Evolutionary conservation across 176 grass and related monocot genomes (phyloP).

Genomic region (Phoenix dactylifera): DNA sequence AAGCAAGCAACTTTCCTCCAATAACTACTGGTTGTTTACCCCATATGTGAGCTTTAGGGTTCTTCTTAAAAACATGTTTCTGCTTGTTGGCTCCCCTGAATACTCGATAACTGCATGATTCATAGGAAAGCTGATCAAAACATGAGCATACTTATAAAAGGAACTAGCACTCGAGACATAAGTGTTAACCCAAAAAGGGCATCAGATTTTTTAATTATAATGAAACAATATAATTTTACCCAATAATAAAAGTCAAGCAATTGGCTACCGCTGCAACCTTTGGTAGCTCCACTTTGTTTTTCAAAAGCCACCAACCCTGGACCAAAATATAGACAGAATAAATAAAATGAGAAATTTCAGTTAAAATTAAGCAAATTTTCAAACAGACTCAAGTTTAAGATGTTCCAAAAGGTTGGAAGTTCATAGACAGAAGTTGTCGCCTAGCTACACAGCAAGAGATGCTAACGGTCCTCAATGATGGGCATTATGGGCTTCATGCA

Average conservation of each 20-base stretch:
- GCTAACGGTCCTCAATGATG: no score
- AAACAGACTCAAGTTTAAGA: neutral
- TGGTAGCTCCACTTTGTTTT: slow-evolving; percentile 62
- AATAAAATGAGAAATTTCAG: neutral
- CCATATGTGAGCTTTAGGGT: slow-evolving; percentile 88
- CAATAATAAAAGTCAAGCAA: slow-evolving; percentile 65
- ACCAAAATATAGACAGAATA: slow-evolving; percentile 7
- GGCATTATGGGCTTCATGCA: no score
- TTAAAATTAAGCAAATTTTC: neutral
- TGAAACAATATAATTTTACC: slow-evolving; percentile 30
- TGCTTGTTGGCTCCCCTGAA: slow-evolving; percentile 97
- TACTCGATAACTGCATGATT: slow-evolving; percentile 55
- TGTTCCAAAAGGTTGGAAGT: neutral
- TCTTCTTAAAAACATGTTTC: slow-evolving; percentile 92
- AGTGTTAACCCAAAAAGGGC: no score
- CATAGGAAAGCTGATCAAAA: slow-evolving; percentile 6
- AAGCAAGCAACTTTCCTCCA: slow-evolving; percentile 79
- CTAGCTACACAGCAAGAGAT: no score
- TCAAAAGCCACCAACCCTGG: slow-evolving; percentile 96
- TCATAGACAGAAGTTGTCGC: no score
- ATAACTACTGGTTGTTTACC: slow-evolving; percentile 78
- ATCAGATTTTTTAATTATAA: neutral
- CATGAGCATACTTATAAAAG: neutral
- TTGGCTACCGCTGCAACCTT: slow-evolving; percentile 41
- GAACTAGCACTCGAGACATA: slow-evolving; percentile 14